Conservation (phyloP, 1,284 basidiomycete species). For the Papiliotrema laurentii region DNA sequence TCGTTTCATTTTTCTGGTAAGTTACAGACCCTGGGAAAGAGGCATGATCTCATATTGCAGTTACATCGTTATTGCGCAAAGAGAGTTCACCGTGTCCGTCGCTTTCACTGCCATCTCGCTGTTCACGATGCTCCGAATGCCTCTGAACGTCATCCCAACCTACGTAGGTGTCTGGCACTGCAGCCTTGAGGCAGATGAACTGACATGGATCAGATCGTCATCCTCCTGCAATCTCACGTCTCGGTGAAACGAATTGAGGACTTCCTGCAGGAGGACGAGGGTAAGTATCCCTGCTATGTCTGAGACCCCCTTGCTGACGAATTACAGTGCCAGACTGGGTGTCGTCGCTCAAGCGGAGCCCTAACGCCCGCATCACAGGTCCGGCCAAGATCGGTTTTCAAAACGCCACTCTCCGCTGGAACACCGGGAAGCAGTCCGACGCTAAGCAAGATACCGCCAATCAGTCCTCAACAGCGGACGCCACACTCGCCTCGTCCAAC, state of each 20-base stretch:
- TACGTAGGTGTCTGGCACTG: conserved; percentile 20
- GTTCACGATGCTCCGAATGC: conserved; percentile 53
- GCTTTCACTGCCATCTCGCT: conserved; percentile 49
- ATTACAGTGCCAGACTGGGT: conserved; percentile 60
- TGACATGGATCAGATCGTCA: conserved; percentile 21
- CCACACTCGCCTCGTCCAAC: conserved; percentile 4
- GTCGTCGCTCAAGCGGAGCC: conserved; percentile 56
- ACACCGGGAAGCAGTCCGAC: conserved; percentile 46
- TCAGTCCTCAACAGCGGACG: conserved; percentile 5
- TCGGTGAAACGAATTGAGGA: conserved; percentile 73
- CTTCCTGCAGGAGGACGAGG: conserved; percentile 76
- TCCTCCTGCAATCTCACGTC: conserved; percentile 59
- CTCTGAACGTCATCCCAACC: conserved; percentile 47
- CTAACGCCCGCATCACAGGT: conserved; percentile 11
- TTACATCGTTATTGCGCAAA: conserved; percentile 46
- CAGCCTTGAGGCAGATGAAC: neutral
- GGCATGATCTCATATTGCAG: conserved; percentile 10
- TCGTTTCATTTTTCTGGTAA: conserved; percentile 45
- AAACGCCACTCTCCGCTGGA: conserved; percentile 67
- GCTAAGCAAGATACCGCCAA: conserved; percentile 18
- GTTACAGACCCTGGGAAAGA: neutral
- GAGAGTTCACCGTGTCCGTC: conserved; percentile 46
- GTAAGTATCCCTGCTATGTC: conserved; percentile 8
- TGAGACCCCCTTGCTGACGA: neutral
- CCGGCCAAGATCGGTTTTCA: conserved; percentile 58